Conservation (phyloP, 2,329 filamentous ascomycete genomes). For the Diatrype stigma region DNA sequence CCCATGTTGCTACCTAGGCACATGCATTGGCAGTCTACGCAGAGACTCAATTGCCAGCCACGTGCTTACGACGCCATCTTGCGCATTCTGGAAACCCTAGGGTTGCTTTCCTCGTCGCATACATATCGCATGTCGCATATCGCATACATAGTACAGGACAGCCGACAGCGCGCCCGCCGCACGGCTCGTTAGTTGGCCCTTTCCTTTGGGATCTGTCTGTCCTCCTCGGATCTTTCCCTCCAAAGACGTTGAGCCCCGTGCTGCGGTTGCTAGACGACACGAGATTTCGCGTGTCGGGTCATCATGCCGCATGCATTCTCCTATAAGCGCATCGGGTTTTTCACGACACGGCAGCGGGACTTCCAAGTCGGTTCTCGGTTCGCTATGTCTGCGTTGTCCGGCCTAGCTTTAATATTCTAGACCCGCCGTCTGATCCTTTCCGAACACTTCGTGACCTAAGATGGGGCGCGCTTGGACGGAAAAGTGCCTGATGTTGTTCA, state of each 20-base stretch:
- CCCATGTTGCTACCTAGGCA: slow-evolving; percentile 16
- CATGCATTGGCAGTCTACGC: slow-evolving; percentile 11
- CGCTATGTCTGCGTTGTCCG: background rate
- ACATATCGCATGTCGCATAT: background rate
- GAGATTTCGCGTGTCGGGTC: slow-evolving; percentile 21
- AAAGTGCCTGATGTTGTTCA: background rate
- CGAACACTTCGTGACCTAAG: background rate
- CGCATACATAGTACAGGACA: background rate
- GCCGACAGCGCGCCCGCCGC: no score
- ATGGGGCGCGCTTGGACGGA: background rate
- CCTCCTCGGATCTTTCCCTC: background rate
- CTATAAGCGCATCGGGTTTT: slow-evolving; percentile 10
- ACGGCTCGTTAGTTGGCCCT: slow-evolving; percentile 18
- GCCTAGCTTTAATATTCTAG: background rate
- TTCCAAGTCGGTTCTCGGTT: slow-evolving; percentile 5
- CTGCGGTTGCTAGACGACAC: slow-evolving; percentile 7
- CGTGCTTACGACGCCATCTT: slow-evolving; percentile 20
- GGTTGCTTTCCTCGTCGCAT: slow-evolving; percentile 4
- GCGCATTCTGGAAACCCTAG: slow-evolving; percentile 10
- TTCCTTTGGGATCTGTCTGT: no score
- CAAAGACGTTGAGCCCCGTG: background rate
- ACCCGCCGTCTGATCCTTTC: background rate
- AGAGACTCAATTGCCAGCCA: slow-evolving; percentile 14
- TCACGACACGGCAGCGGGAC: slow-evolving; percentile 8
- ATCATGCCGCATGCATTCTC: slow-evolving; percentile 18